These are phyloP conservation scores for Posidonia australis DNA, from an alignment of 106 monocot genomes.

Conservation along the genomic window DNA sequence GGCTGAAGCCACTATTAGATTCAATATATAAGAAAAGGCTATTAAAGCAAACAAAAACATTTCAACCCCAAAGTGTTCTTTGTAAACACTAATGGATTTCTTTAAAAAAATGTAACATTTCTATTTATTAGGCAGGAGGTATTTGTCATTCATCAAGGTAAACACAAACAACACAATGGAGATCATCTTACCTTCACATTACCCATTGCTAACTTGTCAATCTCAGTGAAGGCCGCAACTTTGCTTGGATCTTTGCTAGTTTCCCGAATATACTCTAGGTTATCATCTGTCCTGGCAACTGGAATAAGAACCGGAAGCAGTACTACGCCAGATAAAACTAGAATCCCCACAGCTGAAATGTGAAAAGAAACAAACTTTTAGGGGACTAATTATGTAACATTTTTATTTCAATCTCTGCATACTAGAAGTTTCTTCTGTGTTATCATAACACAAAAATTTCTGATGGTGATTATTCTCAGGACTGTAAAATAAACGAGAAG, in stretches of 20 bases:
- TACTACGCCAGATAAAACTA: conserved; percentile 72
- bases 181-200: conserved; percentile 38
- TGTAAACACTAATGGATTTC: no score
- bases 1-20: no score
- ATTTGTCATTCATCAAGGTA: background rate
- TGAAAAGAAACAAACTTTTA: conserved; percentile 1
- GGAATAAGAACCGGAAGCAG: conserved; percentile 77
- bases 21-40: no score
- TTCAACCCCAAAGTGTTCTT: no score
- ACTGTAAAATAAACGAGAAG: no score
- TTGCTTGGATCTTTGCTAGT: background rate
- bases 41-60: no score
- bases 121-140: background rate
- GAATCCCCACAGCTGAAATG: conserved; percentile 60
- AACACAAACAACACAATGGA: background rate
- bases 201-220: conserved; percentile 58
- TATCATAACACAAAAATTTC: no score
- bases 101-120: no score
- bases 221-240: conserved; percentile 21
- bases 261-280: background rate
- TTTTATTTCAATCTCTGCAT: no score
- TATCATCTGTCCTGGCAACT: conserved; percentile 58
- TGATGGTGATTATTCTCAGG: no score
- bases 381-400: background rate
- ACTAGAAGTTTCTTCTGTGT: no score